A percentile compares a stretch with the other conserved stretches of the same genome.
phyloP scores from a whole-genome alignment of 75 land plant species.

The Picea glauca region DNA sequence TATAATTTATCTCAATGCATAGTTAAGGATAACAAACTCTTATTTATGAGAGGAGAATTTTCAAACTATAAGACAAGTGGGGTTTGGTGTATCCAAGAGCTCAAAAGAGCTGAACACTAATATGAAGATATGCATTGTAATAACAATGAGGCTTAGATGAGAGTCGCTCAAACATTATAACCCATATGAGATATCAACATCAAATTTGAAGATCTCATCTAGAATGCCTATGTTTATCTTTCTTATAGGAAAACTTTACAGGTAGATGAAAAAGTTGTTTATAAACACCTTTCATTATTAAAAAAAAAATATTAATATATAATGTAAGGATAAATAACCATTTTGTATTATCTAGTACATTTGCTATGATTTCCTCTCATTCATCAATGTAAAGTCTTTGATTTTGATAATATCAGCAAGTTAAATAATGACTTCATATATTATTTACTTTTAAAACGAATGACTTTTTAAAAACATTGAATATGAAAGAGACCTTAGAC shows the following conservation, averaged over 20 bases:
- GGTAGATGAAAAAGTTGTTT: not conserved
- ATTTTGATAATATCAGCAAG: too few relatives aligned
- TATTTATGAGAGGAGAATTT: not conserved
- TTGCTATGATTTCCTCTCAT: too few relatives aligned
- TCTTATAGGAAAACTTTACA: not conserved
- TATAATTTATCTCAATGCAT: not conserved
- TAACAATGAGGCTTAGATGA: not conserved
- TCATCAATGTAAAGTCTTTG: too few relatives aligned
- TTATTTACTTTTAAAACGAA: too few relatives aligned
- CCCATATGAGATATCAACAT: not conserved
- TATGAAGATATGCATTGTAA: not conserved
- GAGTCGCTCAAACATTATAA: not conserved
- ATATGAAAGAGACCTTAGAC: too few relatives aligned
- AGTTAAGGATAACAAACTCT: not conserved
- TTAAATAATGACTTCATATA: too few relatives aligned
- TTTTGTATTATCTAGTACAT: too few relatives aligned
- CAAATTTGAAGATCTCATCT: not conserved
- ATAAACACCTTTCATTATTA: too few relatives aligned
- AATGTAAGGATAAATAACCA: too few relatives aligned
- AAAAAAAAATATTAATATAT: too few relatives aligned
- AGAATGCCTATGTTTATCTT: not conserved
- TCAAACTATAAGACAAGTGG: not conserved
- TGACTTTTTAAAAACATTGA: too few relatives aligned
- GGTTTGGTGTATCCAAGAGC: not conserved
- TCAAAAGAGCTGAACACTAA: not conserved